Evolutionary conservation across 2,329 filamentous ascomycete genomes (phyloP), one percentile per base, ranked within the genome.

Genomic region (Trichophyton verrucosum): DNA sequence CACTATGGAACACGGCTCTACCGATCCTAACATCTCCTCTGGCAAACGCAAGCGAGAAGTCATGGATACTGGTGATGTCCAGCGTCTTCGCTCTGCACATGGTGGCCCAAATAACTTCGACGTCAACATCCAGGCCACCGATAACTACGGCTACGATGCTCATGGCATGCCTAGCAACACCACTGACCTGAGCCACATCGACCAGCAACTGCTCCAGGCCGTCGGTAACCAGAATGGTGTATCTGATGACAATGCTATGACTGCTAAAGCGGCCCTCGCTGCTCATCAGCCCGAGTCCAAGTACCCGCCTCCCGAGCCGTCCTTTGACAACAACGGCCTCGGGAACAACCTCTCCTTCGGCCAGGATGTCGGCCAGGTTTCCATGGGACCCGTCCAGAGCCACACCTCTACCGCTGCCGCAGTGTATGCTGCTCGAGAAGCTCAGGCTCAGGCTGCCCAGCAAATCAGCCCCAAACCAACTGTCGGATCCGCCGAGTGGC

Each of bases 401-500:
- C 74, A 75, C 61, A 74, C 74, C 44, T 84, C 84, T 56, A 86
- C 84, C 46, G 83, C 84, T 57, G 82, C 82, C 20, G 84, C 84
- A 61, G 73, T 74, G 47, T 78, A 81, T 60, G 78, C 80, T 61
- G 76, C 78, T 51, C 75, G 80, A 36, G 80, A 80, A 65, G 78
- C 76, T 15, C 78, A 78, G 65, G 74, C 77, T 65, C 73, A 81
- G 69, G 73, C 47, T 53, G n/a, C 57, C 2, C 57, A 59, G 44
- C 57, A 59, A n/a, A 59, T 59, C 40, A 42, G 78, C 60, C 76
- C 81, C 61, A 97, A 96, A 74, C 91, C 91, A 6, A 84, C 86
- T 5, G 94, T 97, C n/a, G 94, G 94, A 1, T 94, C 91, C 1
- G 90, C 95, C 60, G 92, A 97, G 74, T 99, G 94, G 94, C 94